phyloP scores from a whole-genome alignment of 1,139 yeast genomes.

The Dujonia santamariae region DNA sequence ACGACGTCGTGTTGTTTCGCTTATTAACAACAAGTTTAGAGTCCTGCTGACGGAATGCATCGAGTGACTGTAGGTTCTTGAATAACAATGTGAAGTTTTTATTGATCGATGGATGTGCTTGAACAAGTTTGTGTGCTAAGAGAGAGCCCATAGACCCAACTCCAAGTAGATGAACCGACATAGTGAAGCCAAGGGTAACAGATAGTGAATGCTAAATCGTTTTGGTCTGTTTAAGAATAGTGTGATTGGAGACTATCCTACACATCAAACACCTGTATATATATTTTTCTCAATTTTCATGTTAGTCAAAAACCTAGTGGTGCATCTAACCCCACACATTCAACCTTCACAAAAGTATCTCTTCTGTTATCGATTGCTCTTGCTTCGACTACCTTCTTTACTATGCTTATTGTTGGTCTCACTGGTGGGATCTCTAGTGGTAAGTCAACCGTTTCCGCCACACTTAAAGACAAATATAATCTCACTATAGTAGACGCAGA shows the following conservation, averaged over 20 bases:
- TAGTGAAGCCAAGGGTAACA: too few relatives aligned
- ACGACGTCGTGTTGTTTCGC: slow-evolving; percentile 3
- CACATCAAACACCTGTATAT: too few relatives aligned
- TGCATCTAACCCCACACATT: too few relatives aligned
- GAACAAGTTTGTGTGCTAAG: slow-evolving; percentile 36
- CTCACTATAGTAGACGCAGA: slow-evolving; percentile 86
- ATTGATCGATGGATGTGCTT: slow-evolving; percentile 19
- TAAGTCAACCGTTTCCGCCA: slow-evolving; percentile 80
- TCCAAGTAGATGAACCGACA: slow-evolving; percentile 34
- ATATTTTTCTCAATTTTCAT: too few relatives aligned
- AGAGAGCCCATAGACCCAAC: slow-evolving; percentile 45
- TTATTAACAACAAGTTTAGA: slow-evolving; percentile 24
- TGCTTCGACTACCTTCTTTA: too few relatives aligned
- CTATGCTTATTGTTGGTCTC: slow-evolving; percentile 87
- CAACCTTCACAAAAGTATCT: too few relatives aligned
- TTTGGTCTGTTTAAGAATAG: too few relatives aligned
- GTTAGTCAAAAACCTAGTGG: too few relatives aligned
- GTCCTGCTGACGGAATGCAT: slow-evolving; percentile 36
- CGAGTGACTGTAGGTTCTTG: slow-evolving; percentile 33
- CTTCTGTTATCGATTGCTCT: too few relatives aligned
- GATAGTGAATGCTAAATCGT: too few relatives aligned
- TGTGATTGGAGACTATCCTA: too few relatives aligned
- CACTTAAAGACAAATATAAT: slow-evolving; percentile 48
- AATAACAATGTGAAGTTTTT: slow-evolving; percentile 36
- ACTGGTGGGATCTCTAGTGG: slow-evolving; percentile 98